phyloP scores from a whole-genome alignment of 1,284 basidiomycete species.

The Tetrapyrgos nigripes region DNA sequence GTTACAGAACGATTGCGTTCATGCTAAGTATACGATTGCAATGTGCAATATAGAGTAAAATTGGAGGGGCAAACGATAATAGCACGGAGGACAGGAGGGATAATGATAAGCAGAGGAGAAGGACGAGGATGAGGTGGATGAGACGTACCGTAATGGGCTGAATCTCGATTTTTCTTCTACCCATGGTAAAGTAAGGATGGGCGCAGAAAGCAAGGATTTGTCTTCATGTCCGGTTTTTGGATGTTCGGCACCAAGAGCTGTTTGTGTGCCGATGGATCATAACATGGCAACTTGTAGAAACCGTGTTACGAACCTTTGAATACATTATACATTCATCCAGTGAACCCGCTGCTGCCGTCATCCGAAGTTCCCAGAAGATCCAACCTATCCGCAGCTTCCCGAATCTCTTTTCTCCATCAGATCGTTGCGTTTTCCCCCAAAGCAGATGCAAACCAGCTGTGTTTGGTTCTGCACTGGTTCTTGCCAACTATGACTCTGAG shows the following conservation, averaged over 20 bases:
- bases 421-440: neutral
- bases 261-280: slow-evolving; percentile 11
- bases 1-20: slow-evolving; percentile 92
- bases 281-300: slow-evolving; percentile 8
- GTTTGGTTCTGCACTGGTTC: too few relatives aligned
- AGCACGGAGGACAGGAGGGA: slow-evolving; percentile 22
- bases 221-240: slow-evolving; percentile 16
- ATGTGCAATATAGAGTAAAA: slow-evolving; percentile 28
- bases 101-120: slow-evolving; percentile 22
- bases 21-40: slow-evolving; percentile 61
- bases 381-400: slow-evolving; percentile 7
- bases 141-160: slow-evolving; percentile 79
- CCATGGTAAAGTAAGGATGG: slow-evolving; percentile 55
- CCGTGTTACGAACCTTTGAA: slow-evolving; percentile 10
- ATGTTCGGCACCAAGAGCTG: slow-evolving; percentile 14
- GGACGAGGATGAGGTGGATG: slow-evolving; percentile 9
- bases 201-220: slow-evolving; percentile 10
- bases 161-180: slow-evolving; percentile 90
- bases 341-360: slow-evolving; percentile 15
- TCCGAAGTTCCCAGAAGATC: slow-evolving; percentile 4
- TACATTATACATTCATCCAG: neutral
- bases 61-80: slow-evolving; percentile 23
- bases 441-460: too few relatives aligned
- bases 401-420: neutral
- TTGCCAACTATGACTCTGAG: too few relatives aligned